Evolutionary conservation across 2,329 filamentous ascomycete species (phyloP), one percentile per base, ranked within the genome.

Genomic region (Verticillium klebahnii): DNA sequence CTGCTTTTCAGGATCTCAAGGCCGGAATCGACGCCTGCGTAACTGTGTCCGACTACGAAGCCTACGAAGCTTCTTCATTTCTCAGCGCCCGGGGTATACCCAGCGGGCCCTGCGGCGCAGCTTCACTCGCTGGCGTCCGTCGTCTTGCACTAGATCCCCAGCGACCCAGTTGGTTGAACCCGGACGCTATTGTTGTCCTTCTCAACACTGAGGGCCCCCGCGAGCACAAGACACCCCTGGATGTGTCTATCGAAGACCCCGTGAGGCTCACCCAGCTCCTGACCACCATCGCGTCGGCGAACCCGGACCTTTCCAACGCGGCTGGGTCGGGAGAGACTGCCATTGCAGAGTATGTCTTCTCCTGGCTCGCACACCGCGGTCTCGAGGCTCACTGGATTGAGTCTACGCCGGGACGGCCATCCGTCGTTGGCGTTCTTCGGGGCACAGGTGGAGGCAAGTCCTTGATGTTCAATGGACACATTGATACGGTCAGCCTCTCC

Each of bases 181-280:
- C 72, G 0, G 73, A 85, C n/a, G 82, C 85, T 0, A 78, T 87
- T 0, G 79, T 92, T 0, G 80, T 92, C 0, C 71, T 92, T 1
- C 81, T 91, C 52, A 88, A 84, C 64, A 92, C 89, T 0, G 88
- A 91, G 70, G 87, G 87, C 0, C 67, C 69, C 9, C 79, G 88
- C 40, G 76, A 81, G 1, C 89, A 90, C 64, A 58, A 67, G 0
- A 62, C 71, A 11, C 83, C 83, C 0, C 62, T 64, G 5, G 71
- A 76, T 34, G 77, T 82, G 0, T 75, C 75, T 1, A 63, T 66
- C 3, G 76, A 81, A 5, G 78, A 82, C 45, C 67, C 76, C 0
- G 73, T 80, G 4, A 59, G 63, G 0, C 66, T 85, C 34, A 79
- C 81, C 0, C 78, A 80, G 61, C 70, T 69, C 0, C 71, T 85